Percentiles rank a stretch among this genome's conserved stretches.
Evolutionary conservation across 179 eudicot species (phyloP).

Genomic region (Vitellaria paradoxa): DNA sequence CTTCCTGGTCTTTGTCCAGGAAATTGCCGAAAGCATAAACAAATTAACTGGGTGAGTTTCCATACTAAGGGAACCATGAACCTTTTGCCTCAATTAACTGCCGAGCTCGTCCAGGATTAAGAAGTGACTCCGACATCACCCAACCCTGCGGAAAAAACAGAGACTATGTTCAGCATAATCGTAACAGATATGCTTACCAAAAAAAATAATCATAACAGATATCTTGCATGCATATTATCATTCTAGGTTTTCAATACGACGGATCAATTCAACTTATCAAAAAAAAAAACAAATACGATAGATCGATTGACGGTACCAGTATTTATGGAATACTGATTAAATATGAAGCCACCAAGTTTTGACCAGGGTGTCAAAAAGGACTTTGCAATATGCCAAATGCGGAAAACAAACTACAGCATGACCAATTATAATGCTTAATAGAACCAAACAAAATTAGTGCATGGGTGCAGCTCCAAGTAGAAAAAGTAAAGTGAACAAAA

Average conservation of each 20-base stretch:
- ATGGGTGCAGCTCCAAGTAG: too few species aligned
- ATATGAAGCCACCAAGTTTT: too few species aligned
- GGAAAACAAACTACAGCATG: not conserved
- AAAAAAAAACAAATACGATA: too few species aligned
- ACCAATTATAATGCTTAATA: not conserved
- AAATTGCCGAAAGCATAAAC: not conserved
- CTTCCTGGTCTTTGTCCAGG: not conserved
- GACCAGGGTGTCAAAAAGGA: not conserved
- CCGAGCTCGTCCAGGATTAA: constrained; percentile 96
- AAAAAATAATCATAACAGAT: not conserved
- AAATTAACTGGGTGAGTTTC: not conserved
- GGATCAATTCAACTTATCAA: too few species aligned
- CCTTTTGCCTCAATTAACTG: constrained; percentile 13
- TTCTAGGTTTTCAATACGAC: not conserved
- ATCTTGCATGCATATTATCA: not conserved
- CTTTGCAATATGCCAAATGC: not conserved
- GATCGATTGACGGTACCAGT: not conserved
- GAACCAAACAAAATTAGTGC: not conserved
- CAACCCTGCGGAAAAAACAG: constrained; percentile 63
- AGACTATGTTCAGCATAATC: not conserved
- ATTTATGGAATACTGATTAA: too few species aligned
- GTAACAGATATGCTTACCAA: not conserved
- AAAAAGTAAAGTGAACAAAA: not conserved
- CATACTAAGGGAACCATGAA: not conserved
- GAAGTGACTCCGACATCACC: constrained; percentile 96